Evolutionary conservation across 148 eudicot genomes (phyloP).

Genomic region (Pouteria glomerata): DNA sequence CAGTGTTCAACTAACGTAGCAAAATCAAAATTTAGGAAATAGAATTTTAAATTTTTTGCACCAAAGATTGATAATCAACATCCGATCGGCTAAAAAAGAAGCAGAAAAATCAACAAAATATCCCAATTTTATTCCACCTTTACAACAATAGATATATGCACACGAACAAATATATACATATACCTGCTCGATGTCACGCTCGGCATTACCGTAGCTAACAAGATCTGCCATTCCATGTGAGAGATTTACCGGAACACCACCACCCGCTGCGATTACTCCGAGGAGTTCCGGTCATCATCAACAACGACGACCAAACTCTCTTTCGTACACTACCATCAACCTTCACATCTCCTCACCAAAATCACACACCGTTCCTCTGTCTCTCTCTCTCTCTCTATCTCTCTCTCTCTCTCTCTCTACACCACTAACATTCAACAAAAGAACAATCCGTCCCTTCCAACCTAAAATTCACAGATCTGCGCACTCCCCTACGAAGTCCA

Average conservation of each 20-base stretch:
- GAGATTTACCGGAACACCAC: conserved; percentile 39
- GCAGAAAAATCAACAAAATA: neutral
- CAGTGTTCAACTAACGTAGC: neutral
- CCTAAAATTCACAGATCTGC: conserved; percentile 19
- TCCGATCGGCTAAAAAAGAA: neutral
- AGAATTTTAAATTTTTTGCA: neutral
- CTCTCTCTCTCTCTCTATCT: no score
- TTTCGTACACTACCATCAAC: conserved; percentile 26
- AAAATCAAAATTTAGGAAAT: neutral
- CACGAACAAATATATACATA: neutral
- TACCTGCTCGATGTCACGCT: conserved; percentile 83
- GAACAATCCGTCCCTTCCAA: neutral
- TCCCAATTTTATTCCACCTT: neutral
- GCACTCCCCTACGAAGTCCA: neutral
- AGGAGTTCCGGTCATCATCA: conserved; percentile 72
- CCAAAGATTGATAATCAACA: neutral
- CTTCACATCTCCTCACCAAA: conserved; percentile 13
- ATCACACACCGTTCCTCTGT: neutral
- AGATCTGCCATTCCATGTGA: conserved; percentile 99
- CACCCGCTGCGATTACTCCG: conserved; percentile 36
- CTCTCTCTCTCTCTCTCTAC: no score
- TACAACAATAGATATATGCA: neutral
- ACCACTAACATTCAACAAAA: neutral
- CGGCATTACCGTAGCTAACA: conserved; percentile 47
- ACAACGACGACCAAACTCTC: conserved; percentile 30